Percentiles rank a stretch among this genome's conserved stretches.
These are phyloP conservation scores for Paragyromitra xinjiangensis DNA, from an alignment of 495 filamentous ascomycete genomes.

Conservation along the genomic window DNA sequence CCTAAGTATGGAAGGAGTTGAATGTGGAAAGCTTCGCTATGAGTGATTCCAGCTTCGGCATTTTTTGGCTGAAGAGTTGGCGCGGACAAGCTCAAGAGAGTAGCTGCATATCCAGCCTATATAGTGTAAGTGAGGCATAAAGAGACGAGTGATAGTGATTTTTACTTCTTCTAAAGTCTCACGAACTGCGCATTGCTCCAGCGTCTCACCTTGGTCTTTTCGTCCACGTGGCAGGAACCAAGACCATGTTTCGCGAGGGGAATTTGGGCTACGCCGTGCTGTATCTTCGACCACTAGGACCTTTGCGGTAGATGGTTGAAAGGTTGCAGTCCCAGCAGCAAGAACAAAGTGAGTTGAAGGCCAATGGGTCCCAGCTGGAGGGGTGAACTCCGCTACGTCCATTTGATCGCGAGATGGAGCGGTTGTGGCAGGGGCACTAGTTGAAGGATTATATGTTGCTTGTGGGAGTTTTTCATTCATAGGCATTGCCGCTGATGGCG, in stretches of 20 bases:
- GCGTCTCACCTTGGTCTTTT: slow-evolving; percentile 56
- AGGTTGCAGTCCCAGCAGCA: slow-evolving; percentile 55
- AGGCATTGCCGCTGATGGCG: not conserved
- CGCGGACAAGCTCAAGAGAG: slow-evolving; percentile 38
- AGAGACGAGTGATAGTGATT: not conserved
- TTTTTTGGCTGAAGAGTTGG: slow-evolving; percentile 47
- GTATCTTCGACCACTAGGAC: slow-evolving; percentile 56
- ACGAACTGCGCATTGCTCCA: slow-evolving; percentile 52
- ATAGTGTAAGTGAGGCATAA: not conserved
- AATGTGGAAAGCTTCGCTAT: slow-evolving; percentile 52
- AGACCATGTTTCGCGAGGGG: not conserved
- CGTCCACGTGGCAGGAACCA: slow-evolving; percentile 58
- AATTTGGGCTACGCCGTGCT: not conserved
- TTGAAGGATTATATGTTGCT: not conserved
- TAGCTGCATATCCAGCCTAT: slow-evolving; percentile 45
- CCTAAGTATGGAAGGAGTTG: slow-evolving; percentile 30
- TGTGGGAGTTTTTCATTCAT: not conserved
- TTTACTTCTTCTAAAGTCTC: slow-evolving; percentile 58
- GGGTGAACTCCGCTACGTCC: slow-evolving; percentile 1
- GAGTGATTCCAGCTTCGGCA: not conserved
- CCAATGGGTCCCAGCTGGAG: slow-evolving; percentile 57
- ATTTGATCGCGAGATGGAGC: not conserved
- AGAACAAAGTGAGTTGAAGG: slow-evolving; percentile 56
- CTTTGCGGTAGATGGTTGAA: slow-evolving; percentile 47
- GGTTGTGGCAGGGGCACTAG: not conserved